Conservation (phyloP, 2,329 filamentous ascomycete species). For the Colletotrichum melonis region DNA sequence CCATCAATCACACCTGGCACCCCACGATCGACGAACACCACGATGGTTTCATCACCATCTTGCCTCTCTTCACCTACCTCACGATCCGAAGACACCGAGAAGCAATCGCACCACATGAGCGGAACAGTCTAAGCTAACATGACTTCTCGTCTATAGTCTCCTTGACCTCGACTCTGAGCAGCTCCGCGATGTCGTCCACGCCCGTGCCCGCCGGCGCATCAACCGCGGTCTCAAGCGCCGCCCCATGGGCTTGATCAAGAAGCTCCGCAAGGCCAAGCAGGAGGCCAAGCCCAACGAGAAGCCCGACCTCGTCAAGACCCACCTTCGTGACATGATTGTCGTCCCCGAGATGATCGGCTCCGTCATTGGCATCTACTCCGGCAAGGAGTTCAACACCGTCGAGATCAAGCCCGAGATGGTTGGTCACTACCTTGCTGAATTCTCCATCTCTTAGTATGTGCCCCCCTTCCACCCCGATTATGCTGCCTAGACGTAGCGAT, state of each 20-base stretch:
- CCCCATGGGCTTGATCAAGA: constrained; percentile 99
- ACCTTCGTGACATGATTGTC: constrained; percentile 99
- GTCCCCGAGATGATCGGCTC: constrained; percentile 99
- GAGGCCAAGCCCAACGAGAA: constrained; percentile 99
- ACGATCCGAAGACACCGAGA: background rate
- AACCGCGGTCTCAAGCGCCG: constrained; percentile 99
- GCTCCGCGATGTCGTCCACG: constrained; percentile 99
- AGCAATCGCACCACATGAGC: constrained; percentile 28
- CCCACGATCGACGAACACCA: background rate
- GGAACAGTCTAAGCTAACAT: constrained; percentile 32
- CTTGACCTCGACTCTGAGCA: constrained; percentile 98
- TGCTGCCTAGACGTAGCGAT: background rate
- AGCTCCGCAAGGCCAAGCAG: constrained; percentile 99
- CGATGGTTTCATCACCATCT: background rate
- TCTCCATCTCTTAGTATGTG: constrained; percentile 99
- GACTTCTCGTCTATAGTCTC: constrained; percentile 70
- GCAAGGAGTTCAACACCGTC: constrained; percentile 99
- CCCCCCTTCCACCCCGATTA: background rate
- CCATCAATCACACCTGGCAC: background rate
- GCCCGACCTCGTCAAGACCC: constrained; percentile 99
- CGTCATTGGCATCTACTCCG: constrained; percentile 99
- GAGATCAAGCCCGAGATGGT: constrained; percentile 99
- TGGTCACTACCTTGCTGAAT: constrained; percentile 98
- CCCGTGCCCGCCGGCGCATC: constrained; percentile 97
- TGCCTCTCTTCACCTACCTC: background rate